A percentile compares a stretch with the other conserved stretches of the same genome.
phyloP scores from a whole-genome alignment of 257 asterid species.

The Jaltomata sinuosa region DNA sequence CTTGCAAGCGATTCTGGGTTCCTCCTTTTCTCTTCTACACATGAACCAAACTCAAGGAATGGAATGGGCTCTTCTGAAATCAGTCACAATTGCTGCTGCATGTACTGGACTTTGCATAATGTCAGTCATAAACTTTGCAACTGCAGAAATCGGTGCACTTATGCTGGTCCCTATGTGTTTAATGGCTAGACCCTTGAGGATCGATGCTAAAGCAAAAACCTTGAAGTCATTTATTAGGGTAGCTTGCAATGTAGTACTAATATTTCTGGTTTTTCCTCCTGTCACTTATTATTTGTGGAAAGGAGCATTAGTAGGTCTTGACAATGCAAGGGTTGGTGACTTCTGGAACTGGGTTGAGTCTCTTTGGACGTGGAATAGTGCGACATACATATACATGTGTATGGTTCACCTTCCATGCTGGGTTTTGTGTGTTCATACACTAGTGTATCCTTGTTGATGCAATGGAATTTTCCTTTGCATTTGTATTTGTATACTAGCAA shows the following conservation, averaged over 20 bases:
- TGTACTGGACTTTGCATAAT: constrained; percentile 82
- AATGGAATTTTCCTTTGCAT: constrained; percentile 1
- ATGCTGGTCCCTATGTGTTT: constrained; percentile 82
- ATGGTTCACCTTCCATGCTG: constrained; percentile 94
- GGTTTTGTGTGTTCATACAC: constrained; percentile 60
- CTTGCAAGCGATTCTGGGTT: constrained; percentile 24
- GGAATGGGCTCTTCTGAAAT: constrained; percentile 72
- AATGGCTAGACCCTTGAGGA: constrained; percentile 52
- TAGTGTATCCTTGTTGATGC: constrained; percentile 36
- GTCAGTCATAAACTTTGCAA: constrained; percentile 90
- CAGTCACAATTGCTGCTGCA: constrained; percentile 67
- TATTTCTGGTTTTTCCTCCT: constrained; percentile 57
- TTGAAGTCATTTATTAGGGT: constrained; percentile 25
- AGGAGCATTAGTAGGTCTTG: constrained; percentile 51
- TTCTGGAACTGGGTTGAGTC: constrained; percentile 86
- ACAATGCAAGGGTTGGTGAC: constrained; percentile 38
- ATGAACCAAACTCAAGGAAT: constrained; percentile 15
- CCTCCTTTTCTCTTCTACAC: constrained; percentile 10
- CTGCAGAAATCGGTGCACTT: constrained; percentile 87
- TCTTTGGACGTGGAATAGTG: constrained; percentile 92
- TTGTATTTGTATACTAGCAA: constrained; percentile 14
- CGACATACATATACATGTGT: constrained; percentile 68
- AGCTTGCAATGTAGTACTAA: constrained; percentile 32
- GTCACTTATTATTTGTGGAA: constrained; percentile 30
- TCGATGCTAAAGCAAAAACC: constrained; percentile 13